A percentile compares a stretch with the other conserved stretches of the same genome.
Conservation (phyloP, 805 yeast species). For the Ogataea glucozyma region DNA sequence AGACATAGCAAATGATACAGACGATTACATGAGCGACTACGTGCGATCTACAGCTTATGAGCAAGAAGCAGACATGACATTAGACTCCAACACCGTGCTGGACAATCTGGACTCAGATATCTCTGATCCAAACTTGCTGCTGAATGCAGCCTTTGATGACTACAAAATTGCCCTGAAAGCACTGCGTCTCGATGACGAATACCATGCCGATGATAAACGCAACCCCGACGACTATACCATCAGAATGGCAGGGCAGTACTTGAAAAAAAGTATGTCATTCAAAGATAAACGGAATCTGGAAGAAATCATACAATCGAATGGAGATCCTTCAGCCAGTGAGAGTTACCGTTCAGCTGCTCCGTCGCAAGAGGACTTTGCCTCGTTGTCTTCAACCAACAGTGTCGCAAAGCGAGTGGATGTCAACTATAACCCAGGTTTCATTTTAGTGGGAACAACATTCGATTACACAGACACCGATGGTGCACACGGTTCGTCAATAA, state of each 20-base stretch:
- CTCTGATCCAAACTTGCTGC: constrained; percentile 22
- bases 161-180: constrained; percentile 24
- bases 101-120: constrained; percentile 18
- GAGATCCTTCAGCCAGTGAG: neutral
- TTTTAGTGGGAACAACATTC: constrained; percentile 17
- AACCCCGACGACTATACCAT: neutral
- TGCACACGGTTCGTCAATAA: neutral
- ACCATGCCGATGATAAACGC: neutral
- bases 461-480: constrained; percentile 10
- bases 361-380: neutral
- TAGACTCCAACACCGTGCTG: constrained; percentile 22
- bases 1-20: constrained; percentile 7
- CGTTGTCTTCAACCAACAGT: neutral
- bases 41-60: neutral
- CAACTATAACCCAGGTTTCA: constrained; percentile 12
- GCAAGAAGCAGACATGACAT: constrained; percentile 16
- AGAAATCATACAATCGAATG: constrained; percentile 11
- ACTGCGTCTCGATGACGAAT: constrained; percentile 13
- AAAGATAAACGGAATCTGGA: constrained; percentile 14
- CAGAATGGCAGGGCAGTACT: neutral
- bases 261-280: constrained; percentile 18
- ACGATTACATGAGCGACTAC: constrained; percentile 7
- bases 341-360: neutral
- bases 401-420: constrained; percentile 1
- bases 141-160: constrained; percentile 29